Conservation (phyloP, 2,329 filamentous ascomycete genomes). For the Westerdykella aurantiaca region DNA sequence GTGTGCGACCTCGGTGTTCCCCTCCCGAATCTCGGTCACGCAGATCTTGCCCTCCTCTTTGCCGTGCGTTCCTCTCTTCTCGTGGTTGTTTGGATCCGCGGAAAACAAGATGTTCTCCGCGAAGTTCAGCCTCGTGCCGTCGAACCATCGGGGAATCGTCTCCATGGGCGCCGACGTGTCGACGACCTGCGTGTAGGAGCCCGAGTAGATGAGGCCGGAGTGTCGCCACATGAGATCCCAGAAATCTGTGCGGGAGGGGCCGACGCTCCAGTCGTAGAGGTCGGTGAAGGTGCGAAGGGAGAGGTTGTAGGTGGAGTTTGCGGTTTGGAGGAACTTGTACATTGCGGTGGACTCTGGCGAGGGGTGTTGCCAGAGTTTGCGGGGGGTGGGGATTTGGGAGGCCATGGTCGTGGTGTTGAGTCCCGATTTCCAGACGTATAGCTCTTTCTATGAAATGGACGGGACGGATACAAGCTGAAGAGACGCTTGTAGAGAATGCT, state of each 20-base stretch:
- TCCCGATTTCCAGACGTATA: too few relatives aligned
- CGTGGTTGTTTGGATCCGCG: constrained; percentile 37
- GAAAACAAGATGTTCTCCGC: constrained; percentile 74
- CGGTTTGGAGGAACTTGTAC: constrained; percentile 47
- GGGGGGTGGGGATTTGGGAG: constrained; percentile 21
- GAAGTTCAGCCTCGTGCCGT: constrained; percentile 67
- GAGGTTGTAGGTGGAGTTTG: constrained; percentile 51
- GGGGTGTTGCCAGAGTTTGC: constrained; percentile 46
- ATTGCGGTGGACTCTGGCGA: constrained; percentile 41
- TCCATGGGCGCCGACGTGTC: constrained; percentile 67
- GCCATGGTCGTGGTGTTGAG: background rate
- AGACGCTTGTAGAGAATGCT: too few relatives aligned
- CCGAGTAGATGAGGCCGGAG: constrained; percentile 26
- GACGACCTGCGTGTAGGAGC: constrained; percentile 46
- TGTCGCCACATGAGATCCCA: constrained; percentile 31
- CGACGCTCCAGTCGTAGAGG: constrained; percentile 64
- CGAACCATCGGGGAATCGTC: constrained; percentile 69
- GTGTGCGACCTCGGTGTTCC: constrained; percentile 47
- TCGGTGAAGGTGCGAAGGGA: constrained; percentile 57
- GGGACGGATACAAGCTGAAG: too few relatives aligned
- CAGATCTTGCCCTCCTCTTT: constrained; percentile 70
- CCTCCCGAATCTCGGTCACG: constrained; percentile 67
- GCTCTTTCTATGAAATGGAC: too few relatives aligned
- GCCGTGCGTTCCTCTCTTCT: constrained; percentile 46
- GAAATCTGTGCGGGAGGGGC: constrained; percentile 47